Conservation (phyloP, 768 basidiomycete genomes). For the Tylopilus subfusipes region DNA sequence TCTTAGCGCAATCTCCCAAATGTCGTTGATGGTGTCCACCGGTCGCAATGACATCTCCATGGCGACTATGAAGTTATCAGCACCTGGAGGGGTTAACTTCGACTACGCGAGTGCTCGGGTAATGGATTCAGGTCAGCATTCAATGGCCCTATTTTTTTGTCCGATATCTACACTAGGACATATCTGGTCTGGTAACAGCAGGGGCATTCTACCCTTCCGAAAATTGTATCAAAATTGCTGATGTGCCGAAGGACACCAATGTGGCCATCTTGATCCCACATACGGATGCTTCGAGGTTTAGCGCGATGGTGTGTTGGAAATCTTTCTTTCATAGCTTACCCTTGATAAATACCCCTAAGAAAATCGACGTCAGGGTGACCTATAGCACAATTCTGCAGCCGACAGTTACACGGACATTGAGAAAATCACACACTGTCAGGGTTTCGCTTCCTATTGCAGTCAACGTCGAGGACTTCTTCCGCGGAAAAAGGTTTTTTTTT, state of each 20-base stretch:
- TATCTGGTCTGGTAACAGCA: constrained; percentile 15
- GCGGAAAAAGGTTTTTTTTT: constrained; percentile 61
- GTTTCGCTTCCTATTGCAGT: constrained; percentile 82
- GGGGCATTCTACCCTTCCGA: constrained; percentile 37
- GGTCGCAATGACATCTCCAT: constrained; percentile 65
- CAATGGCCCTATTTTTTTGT: too few relatives aligned
- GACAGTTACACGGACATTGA: constrained; percentile 49
- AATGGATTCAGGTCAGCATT: constrained; percentile 32
- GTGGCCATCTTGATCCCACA: constrained; percentile 61
- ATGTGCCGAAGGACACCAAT: constrained; percentile 45
- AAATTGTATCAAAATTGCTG: constrained; percentile 43
- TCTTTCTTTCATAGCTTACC: neutral
- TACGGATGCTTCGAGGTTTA: constrained; percentile 58
- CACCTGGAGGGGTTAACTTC: constrained; percentile 53
- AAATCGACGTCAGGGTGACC: constrained; percentile 63
- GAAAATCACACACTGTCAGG: constrained; percentile 51
- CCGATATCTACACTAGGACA: neutral
- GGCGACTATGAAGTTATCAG: constrained; percentile 50
- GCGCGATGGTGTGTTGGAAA: constrained; percentile 50
- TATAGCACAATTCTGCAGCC: constrained; percentile 63
- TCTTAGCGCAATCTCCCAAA: constrained; percentile 53
- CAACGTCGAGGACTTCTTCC: constrained; percentile 96
- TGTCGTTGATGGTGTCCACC: constrained; percentile 57
- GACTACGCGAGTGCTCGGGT: constrained; percentile 40
- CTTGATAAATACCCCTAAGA: constrained; percentile 38